These are phyloP conservation scores for Tolypocladium cylindrosporum DNA, from an alignment of 2,329 filamentous ascomycete genomes.

Conservation along the genomic window DNA sequence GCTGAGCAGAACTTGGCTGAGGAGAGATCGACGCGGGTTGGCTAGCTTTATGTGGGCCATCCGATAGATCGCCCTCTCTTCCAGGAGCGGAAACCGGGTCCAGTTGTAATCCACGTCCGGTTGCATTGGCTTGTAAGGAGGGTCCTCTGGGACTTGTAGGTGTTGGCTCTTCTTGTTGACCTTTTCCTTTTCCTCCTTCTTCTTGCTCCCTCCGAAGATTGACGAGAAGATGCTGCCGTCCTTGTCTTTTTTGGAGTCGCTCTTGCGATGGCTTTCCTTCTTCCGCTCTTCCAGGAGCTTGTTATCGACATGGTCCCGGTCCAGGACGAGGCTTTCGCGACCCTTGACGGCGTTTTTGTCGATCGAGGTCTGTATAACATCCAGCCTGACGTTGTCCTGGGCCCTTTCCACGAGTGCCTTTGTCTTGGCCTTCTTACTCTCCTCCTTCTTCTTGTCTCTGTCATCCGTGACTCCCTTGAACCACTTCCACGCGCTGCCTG, in stretches of 20 bases:
- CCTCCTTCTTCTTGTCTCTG: conserved; percentile 49
- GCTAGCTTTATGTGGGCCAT: conserved; percentile 99
- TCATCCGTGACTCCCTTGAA: conserved; percentile 69
- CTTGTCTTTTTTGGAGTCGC: conserved; percentile 79
- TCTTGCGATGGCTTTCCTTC: conserved; percentile 68
- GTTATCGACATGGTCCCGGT: conserved; percentile 62
- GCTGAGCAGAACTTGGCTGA: conserved; percentile 91
- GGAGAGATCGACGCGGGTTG: conserved; percentile 84
- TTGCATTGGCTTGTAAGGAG: conserved; percentile 58
- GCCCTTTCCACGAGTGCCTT: conserved; percentile 45
- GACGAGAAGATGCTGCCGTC: conserved; percentile 90
- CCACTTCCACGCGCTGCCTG: conserved; percentile 61
- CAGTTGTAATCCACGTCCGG: conserved; percentile 94
- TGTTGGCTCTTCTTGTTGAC: conserved; percentile 65
- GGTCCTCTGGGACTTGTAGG: conserved; percentile 71
- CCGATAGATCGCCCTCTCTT: conserved; percentile 93
- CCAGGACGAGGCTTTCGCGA: conserved; percentile 75
- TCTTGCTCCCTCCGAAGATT: conserved; percentile 83
- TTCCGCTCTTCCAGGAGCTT: conserved; percentile 74
- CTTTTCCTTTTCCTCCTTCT: conserved; percentile 69
- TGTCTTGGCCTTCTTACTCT: conserved; percentile 58
- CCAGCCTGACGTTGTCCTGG: conserved; percentile 74
- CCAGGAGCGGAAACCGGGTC: conserved; percentile 88
- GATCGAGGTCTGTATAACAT: conserved; percentile 80
- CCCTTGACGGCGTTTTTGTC: conserved; percentile 56